Evolutionary conservation across 148 eudicot genomes (phyloP).

Genomic region (Camellia lanceoleosa): DNA sequence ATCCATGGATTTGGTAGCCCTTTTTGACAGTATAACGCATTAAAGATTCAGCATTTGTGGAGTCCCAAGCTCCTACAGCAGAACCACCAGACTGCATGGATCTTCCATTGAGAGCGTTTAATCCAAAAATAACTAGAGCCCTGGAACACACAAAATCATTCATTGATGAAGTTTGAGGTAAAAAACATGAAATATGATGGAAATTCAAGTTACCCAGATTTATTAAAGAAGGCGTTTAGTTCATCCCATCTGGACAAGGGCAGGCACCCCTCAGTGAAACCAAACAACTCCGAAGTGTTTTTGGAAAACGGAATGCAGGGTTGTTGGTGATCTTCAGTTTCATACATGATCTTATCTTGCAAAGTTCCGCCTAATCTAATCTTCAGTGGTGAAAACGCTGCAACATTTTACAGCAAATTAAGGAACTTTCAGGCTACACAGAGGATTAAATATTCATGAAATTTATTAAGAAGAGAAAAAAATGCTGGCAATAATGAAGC

Average conservation of each 20-base stretch:
- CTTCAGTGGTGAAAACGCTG: slow-evolving; percentile 93
- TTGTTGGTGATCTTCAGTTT: slow-evolving; percentile 41
- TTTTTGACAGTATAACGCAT: slow-evolving; percentile 64
- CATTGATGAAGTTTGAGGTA: too few relatives aligned
- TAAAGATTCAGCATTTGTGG: slow-evolving; percentile 67
- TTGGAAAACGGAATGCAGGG: slow-evolving; percentile 55
- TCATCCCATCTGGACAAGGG: slow-evolving; percentile 82
- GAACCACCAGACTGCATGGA: slow-evolving; percentile 29
- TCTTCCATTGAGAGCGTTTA: slow-evolving; percentile 82
- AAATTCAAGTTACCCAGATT: slow-evolving; percentile 47
- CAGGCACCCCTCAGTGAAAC: slow-evolving; percentile 66
- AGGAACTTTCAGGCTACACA: not conserved
- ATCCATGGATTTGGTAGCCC: slow-evolving; percentile 58
- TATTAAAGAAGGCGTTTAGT: slow-evolving; percentile 58
- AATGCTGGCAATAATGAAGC: not conserved
- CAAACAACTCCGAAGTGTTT: slow-evolving; percentile 50
- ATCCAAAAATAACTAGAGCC: slow-evolving; percentile 62
- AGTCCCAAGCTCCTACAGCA: slow-evolving; percentile 73
- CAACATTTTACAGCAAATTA: slow-evolving; percentile 30
- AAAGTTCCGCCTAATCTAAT: slow-evolving; percentile 81
- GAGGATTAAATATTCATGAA: not conserved
- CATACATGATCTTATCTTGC: slow-evolving; percentile 70
- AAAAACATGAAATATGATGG: not conserved
- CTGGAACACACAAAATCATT: slow-evolving; percentile 24
- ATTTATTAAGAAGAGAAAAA: too few relatives aligned